Evolutionary conservation across 2,329 filamentous ascomycete genomes (phyloP).

Genomic region (Neonectria punicea): DNA sequence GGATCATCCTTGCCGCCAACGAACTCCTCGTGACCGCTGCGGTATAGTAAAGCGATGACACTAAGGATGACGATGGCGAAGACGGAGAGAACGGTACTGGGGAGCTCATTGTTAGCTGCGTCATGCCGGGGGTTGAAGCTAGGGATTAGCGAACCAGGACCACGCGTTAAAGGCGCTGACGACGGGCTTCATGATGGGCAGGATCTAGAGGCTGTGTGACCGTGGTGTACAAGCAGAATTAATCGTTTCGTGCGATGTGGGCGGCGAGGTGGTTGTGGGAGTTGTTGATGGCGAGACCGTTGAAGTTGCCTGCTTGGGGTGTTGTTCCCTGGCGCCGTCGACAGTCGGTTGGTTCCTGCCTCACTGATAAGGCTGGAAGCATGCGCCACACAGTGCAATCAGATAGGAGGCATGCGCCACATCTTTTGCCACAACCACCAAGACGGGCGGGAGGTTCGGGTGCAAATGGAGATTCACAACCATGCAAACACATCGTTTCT

Average conservation of each 20-base stretch:
- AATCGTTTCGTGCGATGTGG: slow-evolving; percentile 10
- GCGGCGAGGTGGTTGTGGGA: slow-evolving; percentile 21
- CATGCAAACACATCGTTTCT: neutral
- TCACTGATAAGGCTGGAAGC: slow-evolving; percentile 40
- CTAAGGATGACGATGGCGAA: slow-evolving; percentile 74
- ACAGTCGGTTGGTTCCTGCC: slow-evolving; percentile 36
- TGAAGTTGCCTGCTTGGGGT: slow-evolving; percentile 35
- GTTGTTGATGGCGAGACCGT: slow-evolving; percentile 35
- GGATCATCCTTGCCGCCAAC: slow-evolving; percentile 79
- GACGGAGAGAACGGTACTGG: slow-evolving; percentile 77
- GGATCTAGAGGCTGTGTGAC: slow-evolving; percentile 2
- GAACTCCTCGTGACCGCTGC: slow-evolving; percentile 82
- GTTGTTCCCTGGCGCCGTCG: slow-evolving; percentile 32
- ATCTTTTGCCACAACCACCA: neutral
- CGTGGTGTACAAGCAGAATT: neutral
- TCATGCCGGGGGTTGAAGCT: slow-evolving; percentile 27
- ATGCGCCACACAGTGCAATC: slow-evolving; percentile 27
- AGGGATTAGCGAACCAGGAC: slow-evolving; percentile 77
- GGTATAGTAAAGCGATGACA: slow-evolving; percentile 76
- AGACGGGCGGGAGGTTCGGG: neutral
- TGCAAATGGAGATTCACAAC: neutral
- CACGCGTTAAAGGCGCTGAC: slow-evolving; percentile 93
- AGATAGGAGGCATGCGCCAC: slow-evolving; percentile 11
- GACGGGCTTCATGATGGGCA: slow-evolving; percentile 86
- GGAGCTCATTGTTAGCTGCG: slow-evolving; percentile 38